Base-by-base conservation (phyloP, 169 alveolate species). In the Cyclospora cayetanensis region DNA sequence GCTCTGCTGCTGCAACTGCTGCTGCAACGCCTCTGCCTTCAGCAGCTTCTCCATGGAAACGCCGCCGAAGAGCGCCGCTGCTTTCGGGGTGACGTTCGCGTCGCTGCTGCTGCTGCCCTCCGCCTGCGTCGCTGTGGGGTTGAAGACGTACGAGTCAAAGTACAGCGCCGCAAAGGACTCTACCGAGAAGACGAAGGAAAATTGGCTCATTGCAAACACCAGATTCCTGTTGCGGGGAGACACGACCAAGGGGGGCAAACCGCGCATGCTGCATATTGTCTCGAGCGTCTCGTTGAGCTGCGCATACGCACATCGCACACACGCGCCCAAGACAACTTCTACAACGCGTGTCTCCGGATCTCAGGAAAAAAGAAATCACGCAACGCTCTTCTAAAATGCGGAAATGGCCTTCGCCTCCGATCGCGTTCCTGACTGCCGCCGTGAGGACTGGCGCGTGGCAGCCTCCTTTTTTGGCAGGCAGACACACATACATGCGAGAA, bases 161-260 rank as follows among this genome's bases (percentile, higher is more conserved):
- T 98, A 98, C 77, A 96, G 94, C 88, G 96, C 92, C 4, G 99
- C 99, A 95, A 98, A 98, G 35, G 99, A 97, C 77, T 97, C 92
- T 31, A 98, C 91, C 22, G 99, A 96, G 92, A 99, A 99, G 72
- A 96, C 96, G 77, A 98, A 95, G 53, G 98, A 98, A 95, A 96
- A 99, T 43, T 94, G 95, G 29, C 99, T 97, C 42, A 99, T 97
- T 4, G 99, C 99, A 95, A 99, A 99, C n/a, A 97, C 84, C 0
- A 99, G 99, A 96, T 99, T 99, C 63, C 98, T 98, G 68, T 94
- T 94, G 42, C 95, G 84, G 4, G 99, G 99, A 43, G 98, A 96
- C 27, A 99, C 29, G 25, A 53, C 83, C 5, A 88, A 35, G 31
- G 87, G 89, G 27, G 41, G 60, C 15, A 50, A 34, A 12, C 94